Percentiles rank a stretch among this genome's conserved stretches.
These are phyloP conservation scores for Phytophthora parvispora DNA, from an alignment of 352 stramenopile genomes.

Conservation along the genomic window DNA sequence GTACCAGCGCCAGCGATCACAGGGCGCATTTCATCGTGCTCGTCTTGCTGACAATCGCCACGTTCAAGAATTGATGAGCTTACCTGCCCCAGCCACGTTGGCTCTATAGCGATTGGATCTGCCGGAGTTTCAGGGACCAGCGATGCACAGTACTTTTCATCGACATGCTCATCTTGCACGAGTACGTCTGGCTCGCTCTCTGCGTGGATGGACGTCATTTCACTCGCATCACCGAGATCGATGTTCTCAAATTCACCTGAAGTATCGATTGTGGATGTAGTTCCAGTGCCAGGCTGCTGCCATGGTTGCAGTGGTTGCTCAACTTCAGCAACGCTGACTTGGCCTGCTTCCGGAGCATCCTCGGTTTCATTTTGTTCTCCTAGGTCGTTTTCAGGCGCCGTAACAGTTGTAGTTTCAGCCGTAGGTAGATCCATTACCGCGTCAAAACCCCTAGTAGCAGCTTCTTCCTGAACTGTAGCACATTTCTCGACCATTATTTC, in stretches of 20 bases:
- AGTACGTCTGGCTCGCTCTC: neutral
- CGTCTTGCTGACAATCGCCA: neutral
- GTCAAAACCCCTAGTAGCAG: neutral
- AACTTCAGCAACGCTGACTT: neutral
- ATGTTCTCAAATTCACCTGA: slow-evolving; percentile 9
- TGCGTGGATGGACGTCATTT: neutral
- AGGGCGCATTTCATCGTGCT: neutral
- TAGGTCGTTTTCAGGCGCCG: neutral
- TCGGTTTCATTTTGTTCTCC: neutral
- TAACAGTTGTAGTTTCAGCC: neutral
- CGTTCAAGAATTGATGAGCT: neutral
- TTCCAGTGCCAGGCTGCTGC: neutral
- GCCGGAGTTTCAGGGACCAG: neutral
- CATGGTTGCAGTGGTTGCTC: neutral
- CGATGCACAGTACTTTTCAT: neutral
- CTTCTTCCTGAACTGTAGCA: neutral
- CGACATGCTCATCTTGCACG: neutral
- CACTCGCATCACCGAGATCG: slow-evolving; percentile 1
- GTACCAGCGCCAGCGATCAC: neutral
- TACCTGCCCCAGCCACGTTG: neutral
- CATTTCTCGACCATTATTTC: neutral
- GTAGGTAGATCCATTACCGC: neutral
- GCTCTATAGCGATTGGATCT: neutral
- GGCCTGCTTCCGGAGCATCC: neutral
- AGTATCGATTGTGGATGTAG: neutral